phyloP scores from a whole-genome alignment of 768 basidiomycete genomes.

The Arthromyces matolae region DNA sequence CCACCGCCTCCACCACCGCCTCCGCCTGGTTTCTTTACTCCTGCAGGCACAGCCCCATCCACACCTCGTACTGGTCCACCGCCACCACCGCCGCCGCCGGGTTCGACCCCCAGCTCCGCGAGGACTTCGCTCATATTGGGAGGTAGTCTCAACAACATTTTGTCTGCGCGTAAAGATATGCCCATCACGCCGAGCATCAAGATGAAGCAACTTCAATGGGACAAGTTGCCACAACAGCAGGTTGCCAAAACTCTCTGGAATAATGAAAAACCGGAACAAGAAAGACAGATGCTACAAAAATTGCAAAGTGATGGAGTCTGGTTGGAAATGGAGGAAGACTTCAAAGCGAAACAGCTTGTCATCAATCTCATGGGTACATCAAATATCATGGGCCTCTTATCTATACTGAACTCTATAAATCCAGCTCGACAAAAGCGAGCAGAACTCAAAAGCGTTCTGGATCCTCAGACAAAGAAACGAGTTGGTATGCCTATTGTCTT shows the following conservation, averaged over 20 bases:
- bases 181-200: conserved; percentile 80
- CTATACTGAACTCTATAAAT: conserved; percentile 13
- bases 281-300: conserved; percentile 78
- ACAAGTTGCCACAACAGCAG: conserved; percentile 90
- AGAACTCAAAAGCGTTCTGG: conserved; percentile 88
- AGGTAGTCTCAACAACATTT: conserved; percentile 49
- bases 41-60: conserved; percentile 18
- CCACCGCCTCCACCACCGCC: conserved; percentile 36
- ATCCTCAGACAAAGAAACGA: conserved; percentile 87
- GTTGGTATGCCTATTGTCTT: conserved; percentile 61
- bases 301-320: conserved; percentile 85
- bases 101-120: conserved; percentile 37
- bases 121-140: conserved; percentile 62
- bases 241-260: conserved; percentile 86
- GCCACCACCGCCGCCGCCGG: conserved; percentile 38
- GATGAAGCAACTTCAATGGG: conserved; percentile 99
- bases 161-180: conserved; percentile 78
- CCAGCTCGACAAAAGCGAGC: conserved; percentile 82
- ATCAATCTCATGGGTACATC: conserved; percentile 81
- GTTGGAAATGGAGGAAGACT: conserved; percentile 96
- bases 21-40: conserved; percentile 21
- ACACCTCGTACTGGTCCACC: conserved; percentile 28
- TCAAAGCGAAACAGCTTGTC: conserved; percentile 93
- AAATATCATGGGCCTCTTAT: conserved; percentile 1
- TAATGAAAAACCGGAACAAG: conserved; percentile 61